Base-by-base conservation (phyloP, 2,329 filamentous ascomycete genomes). In the Arthrobotrys pseudoclavata region DNA sequence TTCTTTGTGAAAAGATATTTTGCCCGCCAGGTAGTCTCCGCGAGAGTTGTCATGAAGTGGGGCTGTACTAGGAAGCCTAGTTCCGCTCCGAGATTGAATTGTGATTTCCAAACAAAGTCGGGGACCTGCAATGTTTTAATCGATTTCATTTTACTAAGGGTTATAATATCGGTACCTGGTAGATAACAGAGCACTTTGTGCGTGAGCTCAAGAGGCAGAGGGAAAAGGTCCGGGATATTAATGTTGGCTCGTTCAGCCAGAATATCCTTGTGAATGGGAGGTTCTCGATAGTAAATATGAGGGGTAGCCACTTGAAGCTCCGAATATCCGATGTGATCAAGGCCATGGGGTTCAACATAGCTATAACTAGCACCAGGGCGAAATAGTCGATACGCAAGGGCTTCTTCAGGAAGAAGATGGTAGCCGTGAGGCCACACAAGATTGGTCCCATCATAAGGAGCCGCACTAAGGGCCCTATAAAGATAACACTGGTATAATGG, bases 141-240 rank as follows among this genome's bases (percentile, higher is more conserved):
- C 24, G 60, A 66, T 18, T 57, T 37, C 1, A 72, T 50, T 18
- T n/a, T 31, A 34, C 50, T 72, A 3, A 72, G 60, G 10, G 37
- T 15, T 18, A 37, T 40, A 26, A 72, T 66, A 29, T 72, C 69
- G 2, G 69, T 42, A 4, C 69, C 69, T 1, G 48, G 15, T 15
- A 72, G 22, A 20, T 66, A 72, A 6, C 55, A 72, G 15, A 72
- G 69, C 18, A 72, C 50, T 60, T 60, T 72, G 34, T 72, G 69
- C 10, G 50, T 66, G 12, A 72, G n/a, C 40, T 72, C 69, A 9
- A 72, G 10, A 10, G 69, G 69, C 26, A 72, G 20, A 4, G 69
- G 69, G 18, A 72, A 22, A 6, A 72, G 66, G 18, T 60, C 69
- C 5, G 69, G 69, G 40, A 72, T 64, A 18, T 47, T 31, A 1